Evolutionary conservation across 108 stramenopile species (phyloP).

Genomic region (Skeletonema tropicum): DNA sequence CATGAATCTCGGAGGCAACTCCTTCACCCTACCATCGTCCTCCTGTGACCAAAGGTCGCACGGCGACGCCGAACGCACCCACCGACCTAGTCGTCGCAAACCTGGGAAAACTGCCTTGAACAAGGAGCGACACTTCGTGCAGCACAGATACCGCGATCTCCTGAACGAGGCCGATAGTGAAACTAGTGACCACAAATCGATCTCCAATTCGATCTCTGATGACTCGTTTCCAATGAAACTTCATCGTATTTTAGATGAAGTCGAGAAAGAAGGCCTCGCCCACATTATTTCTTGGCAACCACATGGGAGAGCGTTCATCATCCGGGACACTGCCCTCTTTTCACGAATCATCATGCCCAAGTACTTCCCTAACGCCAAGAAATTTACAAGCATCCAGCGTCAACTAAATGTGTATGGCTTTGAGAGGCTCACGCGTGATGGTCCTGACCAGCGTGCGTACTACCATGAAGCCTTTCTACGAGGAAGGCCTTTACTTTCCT

Average conservation of each 20-base stretch:
- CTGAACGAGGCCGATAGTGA: constrained; percentile 37
- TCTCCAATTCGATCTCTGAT: background rate
- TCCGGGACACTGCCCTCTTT: constrained; percentile 32
- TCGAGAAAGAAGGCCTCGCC: constrained; percentile 27
- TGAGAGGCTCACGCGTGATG: constrained; percentile 48
- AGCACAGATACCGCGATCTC: constrained; percentile 78
- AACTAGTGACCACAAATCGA: too few species aligned
- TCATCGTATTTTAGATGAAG: constrained; percentile 30
- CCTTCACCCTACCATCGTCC: too few species aligned
- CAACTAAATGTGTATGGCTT: constrained; percentile 74
- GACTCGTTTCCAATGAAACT: constrained; percentile 44
- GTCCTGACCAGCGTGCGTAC: constrained; percentile 51
- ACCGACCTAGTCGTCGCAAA: constrained; percentile 55
- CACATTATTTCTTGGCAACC: constrained; percentile 60
- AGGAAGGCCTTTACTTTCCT: constrained; percentile 52
- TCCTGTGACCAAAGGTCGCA: too few species aligned
- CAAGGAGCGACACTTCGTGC: constrained; percentile 73
- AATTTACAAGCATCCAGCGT: constrained; percentile 57
- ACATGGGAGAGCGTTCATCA: constrained; percentile 43
- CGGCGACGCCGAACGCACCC: constrained; percentile 10
- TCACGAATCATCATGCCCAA: constrained; percentile 31
- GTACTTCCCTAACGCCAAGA: constrained; percentile 44
- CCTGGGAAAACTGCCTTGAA: constrained; percentile 81
- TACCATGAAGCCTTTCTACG: constrained; percentile 65
- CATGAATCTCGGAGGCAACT: too few species aligned